Evolutionary conservation across 169 alveolate genomes (phyloP), one percentile per base, ranked within the genome.

Genomic region (Plasmodium knowlesi): DNA sequence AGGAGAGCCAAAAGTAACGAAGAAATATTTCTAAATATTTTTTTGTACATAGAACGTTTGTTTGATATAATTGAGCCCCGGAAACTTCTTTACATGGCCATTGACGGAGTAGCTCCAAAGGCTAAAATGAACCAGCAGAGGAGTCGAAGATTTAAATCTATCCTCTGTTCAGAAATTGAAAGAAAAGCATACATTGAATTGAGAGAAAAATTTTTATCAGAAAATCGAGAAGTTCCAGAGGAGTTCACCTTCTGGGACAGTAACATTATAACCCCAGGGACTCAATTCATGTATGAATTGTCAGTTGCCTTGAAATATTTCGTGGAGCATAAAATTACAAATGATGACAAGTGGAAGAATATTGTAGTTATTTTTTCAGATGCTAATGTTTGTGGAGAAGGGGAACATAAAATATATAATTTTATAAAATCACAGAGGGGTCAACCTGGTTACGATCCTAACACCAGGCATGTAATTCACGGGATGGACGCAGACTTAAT

Each of bases 61-160:
- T 97, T 98, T 71, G 97, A 98, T 84, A 96, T 98, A 91, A 96
- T 99, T 9, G 97, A 98, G 81, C 99, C 99, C 14, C 96, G 98
- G 93, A 97, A 97, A 82, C 92, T 99, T 85, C 94, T 99, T 14
- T 98, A 97, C 95, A 95, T 99, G 95, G 99, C 99, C 4, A 98
- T 98, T 43, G 99, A 99, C 91, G 99, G 99, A 6, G 99, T 99
- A 3, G 99, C 99, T 19, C 99, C 99, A 8, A 97, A 99, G 82
- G 99, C 99, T 1, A 99, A 99, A 97, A 99, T 99, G 99, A 99
- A 99, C 96, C 99, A 99, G 83, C 99, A 99, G 96, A 96, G 99
- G 92, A 97, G 98, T n/a, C 95, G 99, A 83, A 95, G 99, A 79
- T 99, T 98, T 96, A 97, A 97, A 88, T 95, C 98, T 14, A 98